Conservation (phyloP, 1,284 basidiomycete species). For the Uromyces viciae-fabae region DNA sequence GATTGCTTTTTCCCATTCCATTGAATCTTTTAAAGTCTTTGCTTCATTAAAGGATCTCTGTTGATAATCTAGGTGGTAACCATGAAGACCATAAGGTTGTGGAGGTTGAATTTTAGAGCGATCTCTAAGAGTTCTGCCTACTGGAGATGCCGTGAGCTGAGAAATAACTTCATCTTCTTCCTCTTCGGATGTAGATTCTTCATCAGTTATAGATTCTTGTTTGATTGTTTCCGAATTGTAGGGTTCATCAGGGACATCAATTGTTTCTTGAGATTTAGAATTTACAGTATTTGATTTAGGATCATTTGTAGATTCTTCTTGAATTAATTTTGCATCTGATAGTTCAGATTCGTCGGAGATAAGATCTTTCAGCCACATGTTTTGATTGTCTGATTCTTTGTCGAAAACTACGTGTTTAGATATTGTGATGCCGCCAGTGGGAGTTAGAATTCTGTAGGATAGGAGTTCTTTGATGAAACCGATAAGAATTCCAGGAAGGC, state of each 20-base stretch:
- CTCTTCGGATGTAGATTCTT: background rate
- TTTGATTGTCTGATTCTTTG: no score
- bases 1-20: background rate
- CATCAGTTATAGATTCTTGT: background rate
- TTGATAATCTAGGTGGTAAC: no score
- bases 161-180: background rate
- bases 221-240: no score
- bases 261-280: background rate
- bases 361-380: no score
- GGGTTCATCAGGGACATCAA: background rate
- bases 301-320: background rate
- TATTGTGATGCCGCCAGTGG: background rate
- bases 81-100: background rate
- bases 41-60: no score
- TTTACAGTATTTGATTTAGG: background rate
- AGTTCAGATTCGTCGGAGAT: background rate
- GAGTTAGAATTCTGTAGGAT: background rate
- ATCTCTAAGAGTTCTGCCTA: background rate
- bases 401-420: no score
- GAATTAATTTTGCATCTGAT: background rate
- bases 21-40: background rate
- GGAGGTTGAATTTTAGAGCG: background rate
- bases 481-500: background rate
- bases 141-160: background rate
- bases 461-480: background rate